Evolutionary conservation across 768 basidiomycete species (phyloP).

Genomic region (Podaxis rugospora): DNA sequence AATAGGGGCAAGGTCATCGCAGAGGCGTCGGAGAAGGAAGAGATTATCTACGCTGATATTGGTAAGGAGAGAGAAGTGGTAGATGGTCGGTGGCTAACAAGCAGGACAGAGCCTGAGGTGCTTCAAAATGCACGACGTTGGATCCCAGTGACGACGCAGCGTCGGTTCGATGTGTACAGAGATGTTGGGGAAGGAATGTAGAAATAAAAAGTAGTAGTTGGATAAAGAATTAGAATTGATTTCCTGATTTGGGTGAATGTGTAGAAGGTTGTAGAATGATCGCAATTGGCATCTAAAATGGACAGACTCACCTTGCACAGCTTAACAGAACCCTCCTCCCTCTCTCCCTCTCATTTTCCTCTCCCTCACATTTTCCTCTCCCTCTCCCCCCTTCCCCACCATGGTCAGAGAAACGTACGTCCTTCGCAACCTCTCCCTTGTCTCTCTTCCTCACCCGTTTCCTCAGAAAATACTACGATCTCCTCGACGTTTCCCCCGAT

Average conservation of each 20-base stretch:
- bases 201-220: conserved; percentile 21
- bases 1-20: conserved; percentile 68
- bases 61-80: conserved; percentile 45
- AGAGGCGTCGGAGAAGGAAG: conserved; percentile 73
- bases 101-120: conserved; percentile 39
- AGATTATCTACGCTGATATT: conserved; percentile 76
- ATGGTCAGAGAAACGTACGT: conserved; percentile 75
- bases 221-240: conserved; percentile 15
- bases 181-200: conserved; percentile 41
- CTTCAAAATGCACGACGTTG: conserved; percentile 68
- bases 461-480: conserved; percentile 84
- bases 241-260: conserved; percentile 35
- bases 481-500: conserved; percentile 77
- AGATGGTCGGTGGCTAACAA: too few species aligned
- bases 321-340: conserved; percentile 14
- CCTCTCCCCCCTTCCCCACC: conserved; percentile 16
- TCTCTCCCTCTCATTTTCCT: conserved; percentile 8
- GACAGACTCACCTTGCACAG: conserved; percentile 16
- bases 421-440: not conserved
- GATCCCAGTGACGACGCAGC: conserved; percentile 89
- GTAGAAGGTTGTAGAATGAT: conserved; percentile 43
- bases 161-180: conserved; percentile 89
- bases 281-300: conserved; percentile 30
- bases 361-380: conserved; percentile 12
- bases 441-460: conserved; percentile 11